A percentile compares a stretch with the other conserved stretches of the same genome.
Evolutionary conservation across 345 rosid genomes (phyloP).

Genomic region (Fremontodendron californicum): DNA sequence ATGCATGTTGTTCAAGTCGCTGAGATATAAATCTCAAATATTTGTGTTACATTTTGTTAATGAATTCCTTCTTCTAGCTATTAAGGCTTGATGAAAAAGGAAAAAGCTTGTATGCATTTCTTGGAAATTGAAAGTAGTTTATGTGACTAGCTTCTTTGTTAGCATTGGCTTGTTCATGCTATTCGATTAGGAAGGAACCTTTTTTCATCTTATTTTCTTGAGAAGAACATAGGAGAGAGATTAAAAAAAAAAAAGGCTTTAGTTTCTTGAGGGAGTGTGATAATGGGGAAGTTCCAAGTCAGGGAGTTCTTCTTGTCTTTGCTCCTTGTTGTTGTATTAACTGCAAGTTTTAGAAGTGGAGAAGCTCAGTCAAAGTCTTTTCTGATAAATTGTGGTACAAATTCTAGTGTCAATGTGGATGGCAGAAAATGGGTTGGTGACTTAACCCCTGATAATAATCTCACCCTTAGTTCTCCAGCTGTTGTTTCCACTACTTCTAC

Average conservation of each 20-base stretch:
- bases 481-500: conserved; percentile 28
- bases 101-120: background rate
- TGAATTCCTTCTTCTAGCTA: background rate
- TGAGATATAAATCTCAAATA: background rate
- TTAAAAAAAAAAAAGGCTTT: background rate
- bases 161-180: conserved; percentile 15
- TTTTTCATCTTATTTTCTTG: background rate
- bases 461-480: conserved; percentile 42
- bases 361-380: conserved; percentile 50
- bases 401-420: conserved; percentile 41
- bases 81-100: conserved; percentile 8
- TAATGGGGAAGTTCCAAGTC: conserved; percentile 35
- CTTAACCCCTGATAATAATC: conserved; percentile 34
- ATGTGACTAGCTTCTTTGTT: conserved; percentile 15
- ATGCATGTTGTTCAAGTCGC: conserved; percentile 18
- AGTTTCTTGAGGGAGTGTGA: conserved; percentile 20
- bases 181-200: background rate
- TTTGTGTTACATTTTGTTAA: background rate
- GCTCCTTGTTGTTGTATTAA: conserved; percentile 27
- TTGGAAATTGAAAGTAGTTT: conserved; percentile 8
- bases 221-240: background rate
- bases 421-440: conserved; percentile 86
- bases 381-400: conserved; percentile 69
- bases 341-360: conserved; percentile 27
- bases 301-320: conserved; percentile 18